phyloP scores from a whole-genome alignment of 345 rosid genomes.

The Lumnitzera littorea region DNA sequence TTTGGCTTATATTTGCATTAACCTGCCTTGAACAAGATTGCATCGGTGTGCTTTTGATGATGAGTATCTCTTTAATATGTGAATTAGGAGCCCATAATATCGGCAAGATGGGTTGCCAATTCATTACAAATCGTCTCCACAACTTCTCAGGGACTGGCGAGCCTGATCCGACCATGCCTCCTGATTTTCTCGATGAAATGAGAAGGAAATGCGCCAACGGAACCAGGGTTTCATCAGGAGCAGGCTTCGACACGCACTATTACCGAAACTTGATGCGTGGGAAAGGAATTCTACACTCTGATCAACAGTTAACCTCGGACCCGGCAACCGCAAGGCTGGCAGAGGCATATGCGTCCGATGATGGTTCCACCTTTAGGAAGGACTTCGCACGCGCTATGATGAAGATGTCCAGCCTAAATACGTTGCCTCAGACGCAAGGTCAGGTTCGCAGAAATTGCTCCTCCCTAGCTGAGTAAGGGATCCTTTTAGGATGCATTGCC shows the following conservation, averaged over 20 bases:
- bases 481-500: too few species aligned
- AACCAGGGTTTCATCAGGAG: too few species aligned
- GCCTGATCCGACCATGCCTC: constrained; percentile 29
- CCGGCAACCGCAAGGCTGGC: constrained; percentile 29
- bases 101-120: constrained; percentile 37
- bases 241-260: too few species aligned
- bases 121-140: constrained; percentile 29
- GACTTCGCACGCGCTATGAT: constrained; percentile 43
- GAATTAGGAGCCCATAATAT: constrained; percentile 37
- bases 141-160: constrained; percentile 34
- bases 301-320: constrained; percentile 45
- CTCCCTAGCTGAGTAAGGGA: not conserved
- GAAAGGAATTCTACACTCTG: constrained; percentile 33
- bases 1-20: too few species aligned
- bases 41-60: not conserved
- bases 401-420: constrained; percentile 35
- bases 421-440: constrained; percentile 29
- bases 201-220: too few species aligned
- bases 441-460: constrained; percentile 16
- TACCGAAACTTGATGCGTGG: too few species aligned
- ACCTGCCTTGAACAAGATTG: not conserved
- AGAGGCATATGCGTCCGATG: constrained; percentile 22
- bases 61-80: not conserved
- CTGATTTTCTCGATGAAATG: too few species aligned
- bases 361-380: constrained; percentile 27